These are phyloP conservation scores for Leishmania amazonensis DNA, from an alignment of 208 protist genomes.

Conservation along the genomic window DNA sequence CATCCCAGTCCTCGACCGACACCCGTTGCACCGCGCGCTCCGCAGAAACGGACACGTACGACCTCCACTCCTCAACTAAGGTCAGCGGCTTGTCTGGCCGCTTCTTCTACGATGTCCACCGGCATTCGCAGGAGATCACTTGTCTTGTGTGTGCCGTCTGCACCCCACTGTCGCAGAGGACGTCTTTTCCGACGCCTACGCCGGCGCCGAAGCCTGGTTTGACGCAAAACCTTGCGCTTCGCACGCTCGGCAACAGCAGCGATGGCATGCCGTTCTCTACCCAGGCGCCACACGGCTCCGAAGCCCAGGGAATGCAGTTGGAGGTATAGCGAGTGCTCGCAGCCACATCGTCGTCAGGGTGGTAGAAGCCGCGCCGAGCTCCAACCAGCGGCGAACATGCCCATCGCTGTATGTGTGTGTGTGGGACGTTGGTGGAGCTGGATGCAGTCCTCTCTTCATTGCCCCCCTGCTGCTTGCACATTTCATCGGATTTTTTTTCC, in stretches of 20 bases:
- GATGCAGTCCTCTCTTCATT: not conserved
- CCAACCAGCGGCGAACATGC: not conserved
- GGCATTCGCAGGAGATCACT: constrained; percentile 4
- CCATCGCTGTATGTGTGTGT: not conserved
- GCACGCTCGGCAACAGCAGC: not conserved
- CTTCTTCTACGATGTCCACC: constrained; percentile 1
- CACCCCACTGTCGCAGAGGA: not conserved
- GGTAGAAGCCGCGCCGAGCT: not conserved
- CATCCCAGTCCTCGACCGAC: constrained; percentile 11
- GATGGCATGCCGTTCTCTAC: not conserved
- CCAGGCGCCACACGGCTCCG: not conserved
- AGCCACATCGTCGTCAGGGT: not conserved
- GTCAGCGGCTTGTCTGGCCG: not conserved
- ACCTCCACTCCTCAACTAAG: not conserved
- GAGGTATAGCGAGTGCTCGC: not conserved
- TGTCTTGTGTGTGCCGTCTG: not conserved
- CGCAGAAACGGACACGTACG: not conserved
- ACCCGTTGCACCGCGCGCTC: constrained; percentile 7
- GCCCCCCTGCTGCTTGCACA: not conserved
- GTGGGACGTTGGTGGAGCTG: not conserved
- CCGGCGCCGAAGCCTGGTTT: not conserved
- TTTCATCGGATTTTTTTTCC: not conserved
- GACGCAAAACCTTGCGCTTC: constrained; percentile 4
- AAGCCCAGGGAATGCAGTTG: not conserved
- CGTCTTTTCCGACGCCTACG: constrained; percentile 3